Evolutionary conservation across 2,329 filamentous ascomycete species (phyloP), one percentile per base, ranked within the genome.

Genomic region (Diaporthe humulicola): DNA sequence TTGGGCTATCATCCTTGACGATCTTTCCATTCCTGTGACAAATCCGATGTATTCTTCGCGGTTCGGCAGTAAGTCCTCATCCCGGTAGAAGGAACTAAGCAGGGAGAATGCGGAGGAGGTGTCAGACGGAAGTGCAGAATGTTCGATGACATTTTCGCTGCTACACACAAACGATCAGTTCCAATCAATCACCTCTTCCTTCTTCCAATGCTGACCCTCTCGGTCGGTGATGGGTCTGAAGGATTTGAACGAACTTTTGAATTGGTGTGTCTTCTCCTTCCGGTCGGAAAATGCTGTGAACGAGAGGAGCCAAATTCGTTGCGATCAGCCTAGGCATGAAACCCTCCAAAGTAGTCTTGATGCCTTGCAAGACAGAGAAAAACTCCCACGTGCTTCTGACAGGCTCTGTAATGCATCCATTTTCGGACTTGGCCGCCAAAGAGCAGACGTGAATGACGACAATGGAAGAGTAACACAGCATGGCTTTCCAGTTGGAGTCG

Each of bases 371-470:
- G 6, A 61, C 58, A 1, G 38, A 22, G 25, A 42, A 61, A 9
- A 61, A 61, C 38, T 61, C 38, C 58, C 58, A 61, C 4, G 58
- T 22, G 17, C 38, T 61, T 12, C 38, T 22, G 7, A 61, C 17
- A 22, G 58, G 58, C 7, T 15, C 38, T 12, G 58, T 14, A 45
- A 61, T 61, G 10, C 58, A 61, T 12, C 58, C 58, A 61, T 61
- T 61, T 61, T 61, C 58, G 2, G 58, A 61, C 3, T 38, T 38
- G 9, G 38, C n/a, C 17, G 58, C 58, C 7, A 45, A 38, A 2
- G 58, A 61, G 58, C 58, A 61, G n/a, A 61, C 58, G 17, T 45
- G 58, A 4, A 45, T n/a, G 40, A 45, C 17, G 17, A 61, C 58
- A 12, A 61, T 61, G 7, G 58, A 61, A 28, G 58, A n/a, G 15